Conservation (phyloP, 345 rosid genomes). For the Camelina sativa region DNA sequence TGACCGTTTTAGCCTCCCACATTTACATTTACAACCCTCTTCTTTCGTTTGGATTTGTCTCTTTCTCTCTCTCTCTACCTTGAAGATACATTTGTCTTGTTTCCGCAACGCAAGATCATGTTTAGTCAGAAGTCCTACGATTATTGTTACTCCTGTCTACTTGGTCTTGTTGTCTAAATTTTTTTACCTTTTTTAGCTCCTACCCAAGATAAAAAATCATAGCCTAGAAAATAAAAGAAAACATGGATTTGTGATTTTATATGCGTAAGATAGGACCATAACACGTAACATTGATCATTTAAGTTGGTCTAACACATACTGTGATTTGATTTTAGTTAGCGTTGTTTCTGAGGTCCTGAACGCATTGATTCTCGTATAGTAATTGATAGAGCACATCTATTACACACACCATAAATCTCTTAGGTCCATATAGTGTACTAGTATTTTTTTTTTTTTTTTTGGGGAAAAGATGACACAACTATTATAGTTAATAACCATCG, state of each 20-base stretch:
- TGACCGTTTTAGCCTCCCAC: constrained; percentile 24
- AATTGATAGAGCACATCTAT: constrained; percentile 18
- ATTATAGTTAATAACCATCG: not conserved
- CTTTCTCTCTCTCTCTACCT: constrained; percentile 2
- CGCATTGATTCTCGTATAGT: constrained; percentile 26
- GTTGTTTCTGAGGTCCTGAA: not conserved
- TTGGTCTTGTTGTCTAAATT: constrained; percentile 12
- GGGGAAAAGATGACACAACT: constrained; percentile 11
- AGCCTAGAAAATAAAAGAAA: too few species aligned
- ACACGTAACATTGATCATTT: not conserved
- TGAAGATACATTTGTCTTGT: constrained; percentile 32
- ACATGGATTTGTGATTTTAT: too few species aligned
- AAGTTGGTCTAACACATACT: not conserved
- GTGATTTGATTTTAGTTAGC: not conserved
- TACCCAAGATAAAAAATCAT: not conserved
- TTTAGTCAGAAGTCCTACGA: constrained; percentile 7
- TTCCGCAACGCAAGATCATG: constrained; percentile 8
- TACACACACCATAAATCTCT: constrained; percentile 25
- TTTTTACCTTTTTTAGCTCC: constrained; percentile 6
- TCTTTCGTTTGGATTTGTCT: constrained; percentile 9
- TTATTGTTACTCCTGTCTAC: constrained; percentile 26
- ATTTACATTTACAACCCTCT: constrained; percentile 16
- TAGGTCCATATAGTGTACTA: constrained; percentile 8
- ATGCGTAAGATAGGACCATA: not conserved
- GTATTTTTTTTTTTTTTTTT: not conserved